These are phyloP conservation scores for Penicillium aurantiogriseum DNA, from an alignment of 2,329 filamentous ascomycete species.

Conservation along the genomic window DNA sequence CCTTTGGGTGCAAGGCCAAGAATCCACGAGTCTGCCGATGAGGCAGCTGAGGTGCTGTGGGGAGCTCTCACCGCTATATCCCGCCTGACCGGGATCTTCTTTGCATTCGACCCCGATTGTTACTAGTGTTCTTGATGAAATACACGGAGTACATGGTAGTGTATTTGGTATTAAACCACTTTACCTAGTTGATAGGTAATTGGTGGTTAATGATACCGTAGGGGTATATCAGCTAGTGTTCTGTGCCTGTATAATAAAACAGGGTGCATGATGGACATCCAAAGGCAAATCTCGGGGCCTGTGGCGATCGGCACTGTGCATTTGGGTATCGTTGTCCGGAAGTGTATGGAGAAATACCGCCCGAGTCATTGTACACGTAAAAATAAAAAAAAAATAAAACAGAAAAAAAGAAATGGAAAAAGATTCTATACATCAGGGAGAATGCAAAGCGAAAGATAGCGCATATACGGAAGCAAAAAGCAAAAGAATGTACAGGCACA, in stretches of 20 bases:
- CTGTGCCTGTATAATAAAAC: not conserved
- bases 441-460: not conserved
- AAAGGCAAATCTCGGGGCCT: not conserved
- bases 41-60: too few relatives aligned
- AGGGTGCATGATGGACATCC: not conserved
- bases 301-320: not conserved
- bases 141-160: not conserved
- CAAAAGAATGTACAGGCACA: conserved; percentile 10
- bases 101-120: not conserved
- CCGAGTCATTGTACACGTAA: conserved; percentile 7
- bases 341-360: not conserved
- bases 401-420: not conserved
- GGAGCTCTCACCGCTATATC: too few relatives aligned
- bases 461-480: conserved; percentile 1
- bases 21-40: too few relatives aligned
- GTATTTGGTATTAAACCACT: not conserved
- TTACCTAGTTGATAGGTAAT: conserved; percentile 4
- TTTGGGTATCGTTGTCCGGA: not conserved
- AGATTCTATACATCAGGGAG: conserved; percentile 15
- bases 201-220: not conserved
- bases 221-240: not conserved
- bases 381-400: not conserved
- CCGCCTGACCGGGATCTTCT: too few relatives aligned
- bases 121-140: not conserved
- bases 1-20: too few relatives aligned